Conservation (phyloP, 148 eudicot genomes). For the Amaranthus cruentus region DNA sequence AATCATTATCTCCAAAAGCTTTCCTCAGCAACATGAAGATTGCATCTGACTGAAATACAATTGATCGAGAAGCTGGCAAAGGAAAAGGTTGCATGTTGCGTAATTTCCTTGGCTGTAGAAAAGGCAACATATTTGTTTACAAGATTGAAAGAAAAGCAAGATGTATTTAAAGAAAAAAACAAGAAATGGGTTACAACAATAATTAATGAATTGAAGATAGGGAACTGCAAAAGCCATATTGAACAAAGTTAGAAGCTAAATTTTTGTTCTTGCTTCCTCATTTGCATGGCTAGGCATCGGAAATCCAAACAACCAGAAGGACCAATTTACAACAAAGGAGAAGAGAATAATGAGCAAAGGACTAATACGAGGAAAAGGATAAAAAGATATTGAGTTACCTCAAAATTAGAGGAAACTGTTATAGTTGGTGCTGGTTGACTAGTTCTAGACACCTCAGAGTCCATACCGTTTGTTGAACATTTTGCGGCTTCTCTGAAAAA, state of each 20-base stretch:
- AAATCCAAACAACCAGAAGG: not conserved
- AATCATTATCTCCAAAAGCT: constrained; percentile 60
- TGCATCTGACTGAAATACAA: constrained; percentile 64
- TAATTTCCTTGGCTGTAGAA: constrained; percentile 62
- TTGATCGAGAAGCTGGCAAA: constrained; percentile 40
- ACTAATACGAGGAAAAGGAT: not conserved
- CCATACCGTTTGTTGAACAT: constrained; percentile 34
- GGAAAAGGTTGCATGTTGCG: constrained; percentile 34
- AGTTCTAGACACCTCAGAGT: constrained; percentile 49
- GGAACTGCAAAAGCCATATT: not conserved
- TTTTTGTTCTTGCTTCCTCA: not conserved
- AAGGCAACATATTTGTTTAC: constrained; percentile 1
- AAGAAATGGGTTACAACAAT: not conserved
- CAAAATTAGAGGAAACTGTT: constrained; percentile 73
- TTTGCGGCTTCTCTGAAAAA: constrained; percentile 51
- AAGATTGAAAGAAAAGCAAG: not conserved
- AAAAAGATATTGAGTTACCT: constrained; percentile 37
- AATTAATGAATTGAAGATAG: not conserved
- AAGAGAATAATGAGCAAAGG: not conserved
- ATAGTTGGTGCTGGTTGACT: constrained; percentile 46
- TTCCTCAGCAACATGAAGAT: constrained; percentile 54
- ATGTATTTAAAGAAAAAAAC: not conserved
- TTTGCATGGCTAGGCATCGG: not conserved
- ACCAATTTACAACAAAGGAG: not conserved
- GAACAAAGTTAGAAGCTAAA: not conserved